Evolutionary conservation across 2,329 filamentous ascomycete genomes (phyloP).

Genomic region (Cladosporium austrohemisphaericum): DNA sequence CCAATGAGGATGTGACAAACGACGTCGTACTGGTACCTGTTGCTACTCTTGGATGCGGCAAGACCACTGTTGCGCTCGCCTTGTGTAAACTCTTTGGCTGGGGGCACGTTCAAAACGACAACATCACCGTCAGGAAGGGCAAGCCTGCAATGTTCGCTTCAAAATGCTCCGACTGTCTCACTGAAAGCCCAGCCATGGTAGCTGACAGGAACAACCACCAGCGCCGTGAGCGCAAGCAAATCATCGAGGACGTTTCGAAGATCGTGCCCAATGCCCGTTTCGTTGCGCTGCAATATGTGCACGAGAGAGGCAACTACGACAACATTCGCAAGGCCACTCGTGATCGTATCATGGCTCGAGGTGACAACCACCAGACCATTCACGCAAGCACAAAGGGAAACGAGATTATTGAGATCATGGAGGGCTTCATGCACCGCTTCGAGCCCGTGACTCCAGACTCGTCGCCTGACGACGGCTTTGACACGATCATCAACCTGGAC

Average conservation of each 20-base stretch:
- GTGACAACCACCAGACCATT: conserved; percentile 97
- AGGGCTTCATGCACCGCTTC: conserved; percentile 84
- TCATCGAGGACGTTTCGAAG: conserved; percentile 72
- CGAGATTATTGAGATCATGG: conserved; percentile 89
- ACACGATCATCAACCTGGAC: conserved; percentile 80
- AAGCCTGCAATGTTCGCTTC: conserved; percentile 76
- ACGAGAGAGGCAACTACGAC: conserved; percentile 66
- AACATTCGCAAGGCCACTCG: conserved; percentile 71
- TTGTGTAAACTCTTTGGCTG: conserved; percentile 80
- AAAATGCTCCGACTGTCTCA: conserved; percentile 62
- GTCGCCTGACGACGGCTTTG: conserved; percentile 76
- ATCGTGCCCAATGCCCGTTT: conserved; percentile 63
- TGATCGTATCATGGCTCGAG: conserved; percentile 74
- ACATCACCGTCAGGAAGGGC: conserved; percentile 72
- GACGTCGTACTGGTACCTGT: conserved; percentile 84
- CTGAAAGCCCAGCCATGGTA: conserved; percentile 67
- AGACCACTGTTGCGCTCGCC: conserved; percentile 85
- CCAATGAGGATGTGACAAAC: conserved; percentile 54
- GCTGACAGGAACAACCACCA: conserved; percentile 95
- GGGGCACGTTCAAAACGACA: conserved; percentile 95
- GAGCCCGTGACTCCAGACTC: conserved; percentile 66
- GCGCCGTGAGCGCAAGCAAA: conserved; percentile 78
- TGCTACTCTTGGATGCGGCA: conserved; percentile 92
- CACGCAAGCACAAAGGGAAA: conserved; percentile 71
- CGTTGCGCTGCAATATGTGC: conserved; percentile 84